Base-by-base conservation (phyloP, 768 basidiomycete species). In the Tulasnella calospora region DNA sequence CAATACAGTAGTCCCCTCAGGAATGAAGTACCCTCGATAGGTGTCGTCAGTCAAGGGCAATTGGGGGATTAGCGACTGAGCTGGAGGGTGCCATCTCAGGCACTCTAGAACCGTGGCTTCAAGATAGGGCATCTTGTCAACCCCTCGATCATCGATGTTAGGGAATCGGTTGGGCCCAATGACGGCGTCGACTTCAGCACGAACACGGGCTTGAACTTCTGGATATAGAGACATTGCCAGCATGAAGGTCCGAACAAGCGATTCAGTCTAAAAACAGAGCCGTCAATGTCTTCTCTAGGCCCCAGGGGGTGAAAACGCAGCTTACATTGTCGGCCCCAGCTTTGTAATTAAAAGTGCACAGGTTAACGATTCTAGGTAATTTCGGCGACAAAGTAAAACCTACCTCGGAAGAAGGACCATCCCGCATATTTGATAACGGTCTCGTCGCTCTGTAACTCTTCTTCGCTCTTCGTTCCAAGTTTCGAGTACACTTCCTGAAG, bases 21-120 rank as follows among this genome's bases (percentile, higher is more conserved):
- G 75, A 10, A 76, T 76, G 78, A 61, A 76, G 17, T 69, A 44
- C 12, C 79, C 79, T 38, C 73, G 38, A 35, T 79, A 79, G 46
- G 13, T 35, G 46, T 79, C 77, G 71, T 79, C 79, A 73, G 33
- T 30, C 23, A 35, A 8, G 36, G 78, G 9, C 69, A 74, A 3
- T 41, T 72, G 47, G 1, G 41, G 57, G 7, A 33, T 35, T 6
- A 80, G 33, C n/a, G 79, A 61, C 12, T 30, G n/a, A 12, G 57
- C 81, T 46, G 82, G 79, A 19, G 83, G 82, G n/a, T 80, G 74
- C 81, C 81, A 84, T 61, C 82, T 72, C 27, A 83, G 76, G 8
- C 80, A 79, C 80, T 88, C 87, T 79, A 84, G 85, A 69, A 86
- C 78, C 5, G 87, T 72, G 8, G 87, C 87, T 9, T 79, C 79